Conservation (phyloP, 2,329 filamentous ascomycete species). For the Phaeomoniella chlamydospora region DNA sequence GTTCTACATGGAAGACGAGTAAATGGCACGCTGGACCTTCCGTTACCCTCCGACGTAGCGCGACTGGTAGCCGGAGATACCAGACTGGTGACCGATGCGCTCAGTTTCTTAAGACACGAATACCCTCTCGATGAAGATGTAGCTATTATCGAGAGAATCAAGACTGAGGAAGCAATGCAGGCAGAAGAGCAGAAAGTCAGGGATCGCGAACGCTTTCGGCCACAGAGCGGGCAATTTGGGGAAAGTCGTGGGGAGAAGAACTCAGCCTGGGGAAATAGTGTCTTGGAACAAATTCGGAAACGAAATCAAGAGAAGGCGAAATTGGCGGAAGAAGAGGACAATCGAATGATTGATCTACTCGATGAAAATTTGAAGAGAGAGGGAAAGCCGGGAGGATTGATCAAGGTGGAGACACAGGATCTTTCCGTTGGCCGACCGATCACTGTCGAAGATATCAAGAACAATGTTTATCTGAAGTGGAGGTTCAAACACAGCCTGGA, state of each 20-base stretch:
- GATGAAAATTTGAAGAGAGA: background rate
- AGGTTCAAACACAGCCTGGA: background rate
- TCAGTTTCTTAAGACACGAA: slow-evolving; percentile 25
- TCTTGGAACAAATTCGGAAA: slow-evolving; percentile 22
- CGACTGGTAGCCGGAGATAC: slow-evolving; percentile 12
- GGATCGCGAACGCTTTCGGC: slow-evolving; percentile 23
- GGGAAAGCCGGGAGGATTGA: background rate
- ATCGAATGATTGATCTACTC: background rate
- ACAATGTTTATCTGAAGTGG: background rate
- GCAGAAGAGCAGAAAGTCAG: slow-evolving; percentile 19
- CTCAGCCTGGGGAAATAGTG: slow-evolving; percentile 26
- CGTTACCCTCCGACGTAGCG: slow-evolving; percentile 23
- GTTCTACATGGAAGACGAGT: slow-evolving; percentile 28
- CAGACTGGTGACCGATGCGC: slow-evolving; percentile 16
- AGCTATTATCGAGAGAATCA: slow-evolving; percentile 28
- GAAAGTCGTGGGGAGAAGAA: slow-evolving; percentile 15
- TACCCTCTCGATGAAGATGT: slow-evolving; percentile 32
- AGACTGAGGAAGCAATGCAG: slow-evolving; percentile 11
- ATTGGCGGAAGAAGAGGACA: slow-evolving; percentile 8
- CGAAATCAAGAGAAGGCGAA: slow-evolving; percentile 23
- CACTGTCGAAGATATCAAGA: background rate
- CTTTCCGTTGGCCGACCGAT: background rate
- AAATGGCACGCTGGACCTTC: slow-evolving; percentile 28
- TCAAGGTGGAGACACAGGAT: background rate
- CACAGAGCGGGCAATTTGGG: slow-evolving; percentile 9